These are phyloP conservation scores for Rubia tinctorum DNA, from an alignment of 305 asterid species.

Conservation along the genomic window DNA sequence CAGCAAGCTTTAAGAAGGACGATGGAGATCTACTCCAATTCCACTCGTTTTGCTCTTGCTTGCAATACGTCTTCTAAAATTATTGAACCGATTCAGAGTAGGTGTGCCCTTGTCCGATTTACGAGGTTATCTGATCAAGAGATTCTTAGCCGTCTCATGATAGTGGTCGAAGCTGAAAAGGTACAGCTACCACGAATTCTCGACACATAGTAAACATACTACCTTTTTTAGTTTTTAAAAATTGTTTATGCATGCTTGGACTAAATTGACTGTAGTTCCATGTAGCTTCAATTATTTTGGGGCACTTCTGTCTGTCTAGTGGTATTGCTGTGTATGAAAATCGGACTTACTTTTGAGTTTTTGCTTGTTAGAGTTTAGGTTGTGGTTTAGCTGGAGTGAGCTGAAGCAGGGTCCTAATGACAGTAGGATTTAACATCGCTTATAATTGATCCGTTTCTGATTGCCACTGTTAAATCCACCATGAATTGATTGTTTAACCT, in stretches of 20 bases:
- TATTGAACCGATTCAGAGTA: slow-evolving; percentile 95
- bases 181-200: slow-evolving; percentile 27
- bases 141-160: slow-evolving; percentile 95
- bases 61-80: slow-evolving; percentile 94
- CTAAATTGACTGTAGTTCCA: not conserved
- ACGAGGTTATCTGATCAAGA: slow-evolving; percentile 91
- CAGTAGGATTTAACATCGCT: not conserved
- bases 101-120: slow-evolving; percentile 94
- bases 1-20: slow-evolving; percentile 99
- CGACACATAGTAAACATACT: not conserved
- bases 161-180: slow-evolving; percentile 88
- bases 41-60: slow-evolving; percentile 97
- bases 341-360: not conserved
- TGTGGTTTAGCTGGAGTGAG: not conserved
- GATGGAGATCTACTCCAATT: slow-evolving; percentile 91
- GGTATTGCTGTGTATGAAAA: not conserved
- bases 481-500: not conserved
- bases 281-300: not conserved
- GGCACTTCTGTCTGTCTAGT: not conserved
- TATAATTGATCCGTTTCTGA: too few relatives aligned
- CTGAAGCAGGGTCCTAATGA: not conserved
- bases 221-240: not conserved
- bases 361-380: not conserved
- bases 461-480: too few relatives aligned
- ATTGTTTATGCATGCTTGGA: not conserved